Evolutionary conservation across 2,329 filamentous ascomycete species (phyloP), one percentile per base, ranked within the genome.

Genomic region (Calonectria crousiana): DNA sequence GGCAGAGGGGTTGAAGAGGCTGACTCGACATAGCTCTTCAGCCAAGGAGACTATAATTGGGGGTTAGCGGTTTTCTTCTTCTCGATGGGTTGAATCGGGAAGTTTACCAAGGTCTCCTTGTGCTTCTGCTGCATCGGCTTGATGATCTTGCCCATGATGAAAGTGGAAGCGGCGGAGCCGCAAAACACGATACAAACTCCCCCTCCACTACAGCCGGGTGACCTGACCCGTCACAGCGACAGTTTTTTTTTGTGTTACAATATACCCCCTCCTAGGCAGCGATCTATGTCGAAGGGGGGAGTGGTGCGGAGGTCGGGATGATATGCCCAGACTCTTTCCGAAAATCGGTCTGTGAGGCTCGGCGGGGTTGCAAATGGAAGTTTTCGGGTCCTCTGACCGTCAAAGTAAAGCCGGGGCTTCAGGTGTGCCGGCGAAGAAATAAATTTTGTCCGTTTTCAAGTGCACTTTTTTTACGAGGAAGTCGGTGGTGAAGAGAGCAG

Each of bases 21-120:
- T 78, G 89, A 89, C 80, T 93, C 88, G 81, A 98, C 93, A 83
- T 96, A 98, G 69, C 93, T 90, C 84, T 93, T 91, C 78, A 98
- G 90, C 89, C 94, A 98, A 78, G 95, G 93, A 84, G 97, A 98
- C 95, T 98, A 79, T 62, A 77, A 38, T 49, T 71, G 44, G 18
- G 56, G 16, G 79, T 85, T 74, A 84, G 83, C 73, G 51, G 26
- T 76, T 38, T 23, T 67, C 41, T 44, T 38, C 49, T 67, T 3
- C 36, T 18, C 56, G 62, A 6, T 20, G 28, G 32, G 34, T 34
- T 32, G 32, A 28, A 51, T 62, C 23, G 26, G 36, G 18, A 34
- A 58, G 74, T 90, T 84, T 86, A 93, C 92, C 88, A 93, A 82
- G 36, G 91, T 93, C 85, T 93, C 92, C 85, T 88, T 89, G 83